phyloP scores from a whole-genome alignment of 176 grass and related monocot species.

The Triticum aestivum region IWGSC_CS_RefSeq_v2.1 NC_057811.1:112560099-112560598 shows the following conservation, averaged over 20 bases:
- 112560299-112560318: not conserved
- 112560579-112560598: not conserved
- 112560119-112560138: not conserved
- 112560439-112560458: not conserved
- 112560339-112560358: not conserved
- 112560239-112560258: not conserved
- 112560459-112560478: not conserved
- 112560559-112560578: not conserved
- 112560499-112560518: too few relatives aligned
- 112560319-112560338: not conserved
- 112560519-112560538: too few relatives aligned
- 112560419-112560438: not conserved
- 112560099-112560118: not conserved
- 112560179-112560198: not conserved
- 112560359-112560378: not conserved
- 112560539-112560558: too few relatives aligned
- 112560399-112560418: not conserved
- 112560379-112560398: not conserved
- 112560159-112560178: not conserved
- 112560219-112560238: not conserved
- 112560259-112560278: not conserved
- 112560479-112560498: not conserved
- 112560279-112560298: not conserved
- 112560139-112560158: not conserved
- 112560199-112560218: not conserved